Percentiles rank a stretch among this genome's conserved stretches.
phyloP scores from a whole-genome alignment of 2,329 filamentous ascomycete species.

The Diaporthe australafricana region DNA sequence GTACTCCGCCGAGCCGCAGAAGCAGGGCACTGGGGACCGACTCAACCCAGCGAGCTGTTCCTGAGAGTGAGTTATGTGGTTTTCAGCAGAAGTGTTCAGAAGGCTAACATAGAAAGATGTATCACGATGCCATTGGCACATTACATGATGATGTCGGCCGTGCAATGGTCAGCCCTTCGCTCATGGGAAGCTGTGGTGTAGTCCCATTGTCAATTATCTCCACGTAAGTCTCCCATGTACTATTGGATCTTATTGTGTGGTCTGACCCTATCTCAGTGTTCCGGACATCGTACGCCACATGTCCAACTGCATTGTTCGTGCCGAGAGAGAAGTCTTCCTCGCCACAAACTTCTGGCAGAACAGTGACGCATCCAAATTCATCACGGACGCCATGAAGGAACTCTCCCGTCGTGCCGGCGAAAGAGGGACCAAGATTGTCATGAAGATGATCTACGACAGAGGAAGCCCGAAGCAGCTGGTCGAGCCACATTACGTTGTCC shows the following conservation, averaged over 20 bases:
- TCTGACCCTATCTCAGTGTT: slow-evolving; percentile 50
- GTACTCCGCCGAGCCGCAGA: slow-evolving; percentile 64
- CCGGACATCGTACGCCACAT: slow-evolving; percentile 81
- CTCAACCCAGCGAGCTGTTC: slow-evolving; percentile 75
- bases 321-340: slow-evolving; percentile 78
- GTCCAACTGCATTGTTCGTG: slow-evolving; percentile 79
- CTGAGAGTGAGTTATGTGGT: slow-evolving; percentile 58
- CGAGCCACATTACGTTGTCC: slow-evolving; percentile 73
- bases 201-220: slow-evolving; percentile 78
- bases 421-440: slow-evolving; percentile 67
- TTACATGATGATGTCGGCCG: slow-evolving; percentile 62
- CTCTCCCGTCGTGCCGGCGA: slow-evolving; percentile 73
- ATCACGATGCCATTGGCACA: slow-evolving; percentile 71
- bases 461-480: slow-evolving; percentile 73
- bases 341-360: slow-evolving; percentile 83
- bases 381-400: slow-evolving; percentile 77
- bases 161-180: slow-evolving; percentile 63
- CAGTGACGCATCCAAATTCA: slow-evolving; percentile 73
- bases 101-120: slow-evolving; percentile 58
- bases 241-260: not conserved
- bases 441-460: slow-evolving; percentile 83
- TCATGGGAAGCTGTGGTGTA: slow-evolving; percentile 68
- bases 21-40: slow-evolving; percentile 76
- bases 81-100: not conserved
- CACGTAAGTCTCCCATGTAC: slow-evolving; percentile 50